These are phyloP conservation scores for Solioccasus polychromus DNA, from an alignment of 768 basidiomycete species.

Conservation along the genomic window DNA sequence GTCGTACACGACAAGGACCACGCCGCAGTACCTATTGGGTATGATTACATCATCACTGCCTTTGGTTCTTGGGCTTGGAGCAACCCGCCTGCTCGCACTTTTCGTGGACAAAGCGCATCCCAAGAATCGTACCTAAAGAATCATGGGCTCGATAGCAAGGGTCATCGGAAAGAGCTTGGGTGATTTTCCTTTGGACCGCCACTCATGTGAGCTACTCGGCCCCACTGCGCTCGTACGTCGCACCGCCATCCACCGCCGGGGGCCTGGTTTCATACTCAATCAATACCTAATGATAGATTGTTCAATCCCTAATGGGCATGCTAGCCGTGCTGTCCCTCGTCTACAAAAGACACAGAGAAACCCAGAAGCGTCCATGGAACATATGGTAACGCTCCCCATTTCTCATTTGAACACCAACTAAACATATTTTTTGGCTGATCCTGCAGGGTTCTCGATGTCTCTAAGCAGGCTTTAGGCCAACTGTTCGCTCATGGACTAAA, in stretches of 20 bases:
- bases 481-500: conserved; percentile 79
- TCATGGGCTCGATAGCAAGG: conserved; percentile 15
- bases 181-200: conserved; percentile 41
- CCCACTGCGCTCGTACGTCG: conserved; percentile 43
- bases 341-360: conserved; percentile 85
- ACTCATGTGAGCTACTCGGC: conserved; percentile 44
- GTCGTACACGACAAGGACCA: no score
- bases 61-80: neutral
- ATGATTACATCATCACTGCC: conserved; percentile 25
- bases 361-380: conserved; percentile 82
- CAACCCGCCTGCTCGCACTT: neutral
- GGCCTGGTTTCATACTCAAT: neutral
- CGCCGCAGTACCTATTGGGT: neutral
- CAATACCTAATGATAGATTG: conserved; percentile 43
- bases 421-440: conserved; percentile 1
- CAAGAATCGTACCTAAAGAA: neutral
- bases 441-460: conserved; percentile 84
- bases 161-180: conserved; percentile 7
- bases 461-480: conserved; percentile 87
- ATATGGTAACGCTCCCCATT: conserved; percentile 65
- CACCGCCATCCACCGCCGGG: neutral
- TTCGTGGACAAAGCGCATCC: neutral
- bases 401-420: conserved; percentile 1
- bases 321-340: conserved; percentile 86
- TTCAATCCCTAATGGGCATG: conserved; percentile 87